A percentile compares a stretch with the other conserved stretches of the same genome.
phyloP scores from a whole-genome alignment of 176 grass and related monocot genomes.

The Aegilops sharonensis region DNA sequence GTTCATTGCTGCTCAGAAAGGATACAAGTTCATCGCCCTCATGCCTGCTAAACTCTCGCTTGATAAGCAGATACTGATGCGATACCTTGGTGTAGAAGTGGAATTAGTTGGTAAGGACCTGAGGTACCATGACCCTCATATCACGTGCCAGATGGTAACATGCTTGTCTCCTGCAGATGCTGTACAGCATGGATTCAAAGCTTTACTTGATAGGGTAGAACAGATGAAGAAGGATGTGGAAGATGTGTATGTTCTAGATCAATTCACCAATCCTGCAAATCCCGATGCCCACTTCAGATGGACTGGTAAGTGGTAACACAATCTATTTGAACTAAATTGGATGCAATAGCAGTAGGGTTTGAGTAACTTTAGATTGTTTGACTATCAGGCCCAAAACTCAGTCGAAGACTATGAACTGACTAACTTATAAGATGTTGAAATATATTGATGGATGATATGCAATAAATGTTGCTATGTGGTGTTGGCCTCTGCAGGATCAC shows the following conservation, averaged over 20 bases:
- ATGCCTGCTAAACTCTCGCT: slow-evolving; percentile 59
- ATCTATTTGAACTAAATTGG: slow-evolving; percentile 7
- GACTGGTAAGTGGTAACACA: neutral
- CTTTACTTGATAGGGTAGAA: slow-evolving; percentile 54
- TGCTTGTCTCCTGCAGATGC: slow-evolving; percentile 54
- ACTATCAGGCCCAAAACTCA: neutral
- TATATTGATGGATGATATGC: neutral
- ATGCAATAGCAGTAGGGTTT: neutral
- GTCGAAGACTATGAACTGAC: neutral
- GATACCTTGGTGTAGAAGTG: slow-evolving; percentile 70
- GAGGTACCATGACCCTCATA: neutral
- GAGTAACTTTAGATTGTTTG: neutral
- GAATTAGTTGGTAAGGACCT: slow-evolving; percentile 61
- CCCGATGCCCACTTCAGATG: slow-evolving; percentile 73
- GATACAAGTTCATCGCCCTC: slow-evolving; percentile 70
- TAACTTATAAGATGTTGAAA: neutral
- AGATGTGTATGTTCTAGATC: slow-evolving; percentile 65
- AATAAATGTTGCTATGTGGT: neutral
- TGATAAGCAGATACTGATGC: slow-evolving; percentile 72
- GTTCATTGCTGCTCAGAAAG: slow-evolving; percentile 65
- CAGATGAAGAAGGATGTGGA: slow-evolving; percentile 55
- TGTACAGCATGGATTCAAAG: slow-evolving; percentile 57
- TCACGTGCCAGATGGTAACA: neutral
- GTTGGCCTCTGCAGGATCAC: neutral
- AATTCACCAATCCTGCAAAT: slow-evolving; percentile 73